Evolutionary conservation across 352 stramenopile species (phyloP), one percentile per base, ranked within the genome.

Genomic region (Phytophthora sansomeana): DNA sequence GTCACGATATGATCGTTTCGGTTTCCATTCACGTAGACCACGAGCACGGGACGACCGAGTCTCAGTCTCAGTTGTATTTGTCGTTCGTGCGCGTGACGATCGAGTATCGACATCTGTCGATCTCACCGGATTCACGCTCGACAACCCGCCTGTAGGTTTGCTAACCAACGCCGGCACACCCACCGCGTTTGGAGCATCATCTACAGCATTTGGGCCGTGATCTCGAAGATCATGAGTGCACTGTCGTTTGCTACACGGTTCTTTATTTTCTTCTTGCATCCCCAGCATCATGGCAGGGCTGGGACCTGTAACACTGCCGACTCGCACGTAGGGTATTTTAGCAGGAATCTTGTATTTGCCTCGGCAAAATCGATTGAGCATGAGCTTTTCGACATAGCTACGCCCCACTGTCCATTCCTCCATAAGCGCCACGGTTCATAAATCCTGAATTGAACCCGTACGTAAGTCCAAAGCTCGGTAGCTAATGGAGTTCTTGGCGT

Each of bases 401-500:
- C n/a, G n/a, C n/a, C n/a, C 43, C 10, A 63, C 51, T 44, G 52
- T 63, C 52, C 61, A 69, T 33, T 46, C 11, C 24, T 68, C 60
- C 11, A 21, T 38, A 44, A 58, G 58, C 4, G 57, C 43, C 0
- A 63, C 50, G 14, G 51, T 58, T 16, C 43, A 57, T 0, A 44
- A 14, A 16, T 62, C 49, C 21, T 56, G 19, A 17, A 52, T 29
- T 6, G 33, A 39, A 14, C 50, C 44, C 5, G 50, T 46, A 24
- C 39, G 44, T 43, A 57, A 28, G n/a, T 58, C 51, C 19, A 68
- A 21, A 1, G 63, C 10, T 5, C 36, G 28, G 5, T 58, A 63
- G 16, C 24, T 63, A 1, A 47, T 58, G 1, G 51, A 63, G 3
- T 41, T 30, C 14, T 33, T 66, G 5, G 17, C 49, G 28, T 60